phyloP scores from a whole-genome alignment of 768 basidiomycete genomes.

The Collybiopsis confluens region DNA sequence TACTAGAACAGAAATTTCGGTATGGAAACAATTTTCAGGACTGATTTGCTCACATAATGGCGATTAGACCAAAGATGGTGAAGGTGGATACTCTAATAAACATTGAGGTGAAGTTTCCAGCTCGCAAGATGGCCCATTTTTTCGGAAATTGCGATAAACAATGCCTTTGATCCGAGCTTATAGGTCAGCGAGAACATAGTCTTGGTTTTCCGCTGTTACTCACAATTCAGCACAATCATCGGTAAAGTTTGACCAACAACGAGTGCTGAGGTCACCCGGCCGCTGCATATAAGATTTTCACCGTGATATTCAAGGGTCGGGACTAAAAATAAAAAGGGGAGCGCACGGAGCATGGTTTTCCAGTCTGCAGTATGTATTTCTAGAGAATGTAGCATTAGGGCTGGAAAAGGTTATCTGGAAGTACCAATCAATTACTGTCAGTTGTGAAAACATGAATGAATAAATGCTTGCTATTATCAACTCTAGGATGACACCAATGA shows the following conservation, averaged over 20 bases:
- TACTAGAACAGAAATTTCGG: too few relatives aligned
- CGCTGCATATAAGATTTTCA: not conserved
- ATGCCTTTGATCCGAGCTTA: not conserved
- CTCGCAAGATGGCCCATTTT: not conserved
- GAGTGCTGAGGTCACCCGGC: not conserved
- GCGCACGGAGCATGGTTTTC: slow-evolving; percentile 1
- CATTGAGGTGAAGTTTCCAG: not conserved
- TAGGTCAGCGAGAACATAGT: not conserved
- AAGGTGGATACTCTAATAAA: slow-evolving; percentile 4
- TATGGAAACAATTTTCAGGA: not conserved
- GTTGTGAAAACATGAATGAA: not conserved
- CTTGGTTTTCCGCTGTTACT: not conserved
- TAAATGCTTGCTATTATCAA: not conserved
- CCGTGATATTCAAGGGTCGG: not conserved
- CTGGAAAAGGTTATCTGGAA: not conserved
- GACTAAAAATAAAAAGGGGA: not conserved
- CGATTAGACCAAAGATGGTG: not conserved
- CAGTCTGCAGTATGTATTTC: not conserved
- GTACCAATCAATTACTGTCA: not conserved
- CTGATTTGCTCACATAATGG: not conserved
- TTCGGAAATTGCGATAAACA: not conserved
- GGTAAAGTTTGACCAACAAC: not conserved
- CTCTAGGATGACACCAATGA: not conserved
- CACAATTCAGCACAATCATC: not conserved
- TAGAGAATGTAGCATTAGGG: not conserved